Conservation (phyloP, 169 alveolate species). For the Babesia sp. region DNA sequence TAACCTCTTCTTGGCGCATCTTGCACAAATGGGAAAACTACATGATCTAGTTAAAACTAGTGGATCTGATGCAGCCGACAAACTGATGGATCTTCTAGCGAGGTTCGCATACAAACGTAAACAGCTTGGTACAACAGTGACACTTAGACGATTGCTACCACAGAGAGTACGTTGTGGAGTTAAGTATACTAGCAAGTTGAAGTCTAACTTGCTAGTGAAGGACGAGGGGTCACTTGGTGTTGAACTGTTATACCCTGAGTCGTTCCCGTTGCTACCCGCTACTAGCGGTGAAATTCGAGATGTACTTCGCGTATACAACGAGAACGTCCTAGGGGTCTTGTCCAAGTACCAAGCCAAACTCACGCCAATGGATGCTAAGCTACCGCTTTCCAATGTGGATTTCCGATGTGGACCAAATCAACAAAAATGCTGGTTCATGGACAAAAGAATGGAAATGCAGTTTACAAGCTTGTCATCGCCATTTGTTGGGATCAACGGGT, state of each 20-base stretch:
- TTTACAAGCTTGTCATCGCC: conserved; percentile 15
- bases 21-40: conserved; percentile 43
- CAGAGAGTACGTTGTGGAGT: conserved; percentile 44
- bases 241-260: conserved; percentile 48
- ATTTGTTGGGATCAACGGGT: conserved; percentile 39
- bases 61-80: conserved; percentile 1
- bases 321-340: conserved; percentile 3
- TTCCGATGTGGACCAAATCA: not conserved
- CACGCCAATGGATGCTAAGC: conserved; percentile 25
- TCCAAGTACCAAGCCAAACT: conserved; percentile 50
- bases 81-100: conserved; percentile 29
- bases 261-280: conserved; percentile 57
- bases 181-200: not conserved
- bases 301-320: conserved; percentile 35
- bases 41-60: conserved; percentile 2
- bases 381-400: conserved; percentile 29
- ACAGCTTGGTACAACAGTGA: conserved; percentile 42
- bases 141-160: conserved; percentile 33
- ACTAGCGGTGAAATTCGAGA: not conserved
- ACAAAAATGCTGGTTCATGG: conserved; percentile 4
- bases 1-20: conserved; percentile 63
- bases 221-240: not conserved
- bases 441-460: not conserved
- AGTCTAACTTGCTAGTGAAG: conserved; percentile 6
- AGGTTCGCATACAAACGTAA: conserved; percentile 27